Base-by-base conservation (phyloP, 2,329 filamentous ascomycete species). In the Trichoderma asperellum region DNA sequence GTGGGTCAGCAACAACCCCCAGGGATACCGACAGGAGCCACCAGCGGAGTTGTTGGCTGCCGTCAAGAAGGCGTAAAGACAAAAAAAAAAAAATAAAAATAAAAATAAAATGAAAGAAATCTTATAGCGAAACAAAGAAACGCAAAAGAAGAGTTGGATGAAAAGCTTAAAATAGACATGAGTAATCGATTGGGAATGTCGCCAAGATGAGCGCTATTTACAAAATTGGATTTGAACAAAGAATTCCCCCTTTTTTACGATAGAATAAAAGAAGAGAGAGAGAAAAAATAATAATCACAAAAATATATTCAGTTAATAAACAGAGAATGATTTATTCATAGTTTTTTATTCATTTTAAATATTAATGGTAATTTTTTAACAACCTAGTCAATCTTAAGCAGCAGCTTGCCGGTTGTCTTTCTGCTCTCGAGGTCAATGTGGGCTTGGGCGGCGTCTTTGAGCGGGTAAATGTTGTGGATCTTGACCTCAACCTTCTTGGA, bases 1-100 rank as follows among this genome's bases (percentile, higher is more conserved):
- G 77, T 99, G 96, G 96, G 97, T 96, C 18, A 87, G 91, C 83
- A 98, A 97, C 83, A 98, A 98, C 83, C 96, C 96, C 29, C 89
- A 94, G 82, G 96, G 96, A 27, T 98, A 98, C 84, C 88, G 92
- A 73, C 94, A 98, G 83, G 86, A 94, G 73, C 93, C 95, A n/a
- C 95, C 96, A 0, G 86, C 92, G 73, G 89, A 92, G 81, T 86
- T 98, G 75, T 78, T 97, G 62, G 90, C 91, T 71, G 84, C 83
- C 59, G 74, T 90, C 73, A 88, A 90, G 82, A 75, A 78, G 11
- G 68, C 70, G 47, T 77, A 76, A 71, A 74, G 62, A 18, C n/a
- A 27, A 34, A 71, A 16, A 16, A 37, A 16, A 21, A 4, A 71
- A 16, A 16, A 37, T 11, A 21, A 4, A 55, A 49, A 16, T n/a